Base-by-base conservation (phyloP, 495 filamentous ascomycete species). In the Penicillium bovifimosum region DNA sequence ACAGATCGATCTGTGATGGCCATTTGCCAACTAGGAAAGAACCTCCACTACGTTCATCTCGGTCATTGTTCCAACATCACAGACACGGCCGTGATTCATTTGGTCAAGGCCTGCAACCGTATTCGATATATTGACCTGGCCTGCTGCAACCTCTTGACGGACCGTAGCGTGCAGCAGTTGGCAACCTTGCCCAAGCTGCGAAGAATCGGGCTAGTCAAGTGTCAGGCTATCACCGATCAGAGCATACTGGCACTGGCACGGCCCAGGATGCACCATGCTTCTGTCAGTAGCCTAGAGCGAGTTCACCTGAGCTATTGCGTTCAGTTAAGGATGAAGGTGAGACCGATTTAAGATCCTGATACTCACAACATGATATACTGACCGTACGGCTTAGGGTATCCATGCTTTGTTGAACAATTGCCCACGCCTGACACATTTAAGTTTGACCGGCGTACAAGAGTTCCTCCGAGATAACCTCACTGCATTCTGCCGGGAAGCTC, bases 41-140 rank as follows among this genome's bases (percentile, higher is more conserved):
- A 97, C 56, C 69, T 99, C 18, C 95, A 99, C 66, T 96, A 91
- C 63, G 83, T 99, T 41, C 95, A 97, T 60, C 76, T 99, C 5
- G 95, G 95, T 2, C 95, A 99, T 65, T 99, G 95, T 66, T 80
- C 80, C 13, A 80, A 90, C 35, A 90, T 99, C 59, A 96, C 91
- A 0, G 95, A 99, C 70, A 66, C 77, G 9, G 90, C 88, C 6
- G 89, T 99, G 7, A 84, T 85, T 43, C 82, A 84, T 35, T 76
- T 99, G 7, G 90, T 96, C 33, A 84, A 85, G 53, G 71, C 70
- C 35, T 99, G 95, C 75, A 96, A 91, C 69, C 81, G 95, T 29
- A 96, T 99, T 56, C 79, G 95, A 43, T 99, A 99, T 61, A 97
- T 99, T 49, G 95, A 99, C 63, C 70, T 99, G 42, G 95, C 95